Conservation (phyloP, 1,284 basidiomycete species). For the Ganoderma resinaceum region DNA sequence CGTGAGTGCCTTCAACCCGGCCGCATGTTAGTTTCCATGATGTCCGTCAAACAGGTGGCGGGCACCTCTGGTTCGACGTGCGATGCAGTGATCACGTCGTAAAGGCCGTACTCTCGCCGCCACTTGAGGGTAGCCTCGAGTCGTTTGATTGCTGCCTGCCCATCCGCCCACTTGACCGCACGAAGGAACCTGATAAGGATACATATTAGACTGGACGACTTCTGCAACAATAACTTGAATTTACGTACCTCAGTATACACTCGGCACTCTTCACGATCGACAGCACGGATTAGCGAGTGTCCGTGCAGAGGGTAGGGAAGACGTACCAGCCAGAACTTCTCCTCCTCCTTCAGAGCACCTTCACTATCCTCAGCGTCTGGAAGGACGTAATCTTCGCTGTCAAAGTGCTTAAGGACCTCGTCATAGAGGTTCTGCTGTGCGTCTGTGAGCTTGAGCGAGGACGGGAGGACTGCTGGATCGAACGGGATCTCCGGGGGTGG, state of each 20-base stretch:
- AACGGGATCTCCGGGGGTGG: constrained; percentile 28
- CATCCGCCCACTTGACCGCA: constrained; percentile 72
- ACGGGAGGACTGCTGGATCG: constrained; percentile 26
- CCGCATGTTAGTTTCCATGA: background rate
- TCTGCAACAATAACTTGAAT: too few relatives aligned
- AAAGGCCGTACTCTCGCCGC: constrained; percentile 77
- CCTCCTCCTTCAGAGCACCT: constrained; percentile 63
- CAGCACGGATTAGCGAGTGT: constrained; percentile 3
- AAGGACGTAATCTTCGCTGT: constrained; percentile 56
- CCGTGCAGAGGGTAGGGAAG: background rate
- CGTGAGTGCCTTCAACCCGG: constrained; percentile 62
- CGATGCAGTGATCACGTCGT: constrained; percentile 61
- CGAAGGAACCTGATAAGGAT: constrained; percentile 61
- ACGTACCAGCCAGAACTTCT: constrained; percentile 78
- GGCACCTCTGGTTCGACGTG: constrained; percentile 74
- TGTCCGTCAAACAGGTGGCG: background rate
- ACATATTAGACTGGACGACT: background rate
- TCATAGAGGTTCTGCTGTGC: constrained; percentile 59
- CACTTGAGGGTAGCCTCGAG: constrained; percentile 75
- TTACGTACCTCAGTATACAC: constrained; percentile 65
- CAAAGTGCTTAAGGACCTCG: constrained; percentile 66
- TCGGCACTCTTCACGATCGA: constrained; percentile 58
- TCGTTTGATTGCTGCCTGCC: constrained; percentile 60
- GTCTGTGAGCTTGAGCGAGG: constrained; percentile 45
- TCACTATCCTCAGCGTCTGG: constrained; percentile 57